Conservation (phyloP, 305 asterid genomes). For the Fraxinus baroniana region DNA sequence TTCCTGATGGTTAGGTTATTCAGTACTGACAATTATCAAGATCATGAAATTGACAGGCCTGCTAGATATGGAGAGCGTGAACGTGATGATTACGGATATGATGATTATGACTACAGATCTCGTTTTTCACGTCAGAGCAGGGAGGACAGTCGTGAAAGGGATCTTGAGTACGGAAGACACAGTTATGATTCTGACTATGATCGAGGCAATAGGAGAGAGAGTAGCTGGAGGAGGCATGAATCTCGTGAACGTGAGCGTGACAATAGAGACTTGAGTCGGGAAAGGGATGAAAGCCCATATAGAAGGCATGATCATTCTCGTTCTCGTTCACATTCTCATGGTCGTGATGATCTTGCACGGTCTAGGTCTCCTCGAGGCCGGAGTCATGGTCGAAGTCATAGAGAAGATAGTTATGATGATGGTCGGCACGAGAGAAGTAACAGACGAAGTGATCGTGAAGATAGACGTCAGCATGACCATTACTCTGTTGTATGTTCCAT, state of each 20-base stretch:
- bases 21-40: slow-evolving; percentile 40
- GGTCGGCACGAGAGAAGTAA: slow-evolving; percentile 65
- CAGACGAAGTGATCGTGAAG: slow-evolving; percentile 78
- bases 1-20: slow-evolving; percentile 25
- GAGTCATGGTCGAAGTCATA: slow-evolving; percentile 74
- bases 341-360: slow-evolving; percentile 68
- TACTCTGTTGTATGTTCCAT: slow-evolving; percentile 58
- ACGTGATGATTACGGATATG: slow-evolving; percentile 76
- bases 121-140: slow-evolving; percentile 60
- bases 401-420: slow-evolving; percentile 91
- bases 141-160: slow-evolving; percentile 83
- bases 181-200: slow-evolving; percentile 96
- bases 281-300: slow-evolving; percentile 75
- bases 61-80: slow-evolving; percentile 80
- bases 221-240: slow-evolving; percentile 76
- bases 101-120: slow-evolving; percentile 79
- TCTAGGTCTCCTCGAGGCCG: slow-evolving; percentile 94
- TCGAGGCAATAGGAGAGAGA: slow-evolving; percentile 70
- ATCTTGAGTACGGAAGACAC: slow-evolving; percentile 69
- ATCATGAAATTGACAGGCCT: slow-evolving; percentile 63
- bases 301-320: slow-evolving; percentile 60
- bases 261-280: slow-evolving; percentile 71
- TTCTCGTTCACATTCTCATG: slow-evolving; percentile 77
- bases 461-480: slow-evolving; percentile 59
- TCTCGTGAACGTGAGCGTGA: slow-evolving; percentile 88